Conservation (phyloP, 1,139 yeast species). For the Blastobotrys elegans region DNA sequence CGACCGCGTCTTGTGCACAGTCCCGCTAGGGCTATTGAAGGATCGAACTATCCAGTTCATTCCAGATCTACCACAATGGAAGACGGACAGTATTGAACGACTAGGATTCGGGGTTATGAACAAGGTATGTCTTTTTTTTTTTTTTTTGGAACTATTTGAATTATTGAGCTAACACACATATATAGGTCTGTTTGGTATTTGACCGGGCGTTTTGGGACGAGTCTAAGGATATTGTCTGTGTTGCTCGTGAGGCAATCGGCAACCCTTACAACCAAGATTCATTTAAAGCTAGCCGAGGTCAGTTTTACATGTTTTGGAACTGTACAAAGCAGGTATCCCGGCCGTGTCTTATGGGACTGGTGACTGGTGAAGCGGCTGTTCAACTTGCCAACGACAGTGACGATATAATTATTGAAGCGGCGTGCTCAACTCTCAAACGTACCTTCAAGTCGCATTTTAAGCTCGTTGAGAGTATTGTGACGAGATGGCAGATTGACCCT, state of each 20-base stretch:
- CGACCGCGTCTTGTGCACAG: conserved; percentile 39
- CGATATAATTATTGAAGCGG: conserved; percentile 34
- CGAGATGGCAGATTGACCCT: conserved; percentile 42
- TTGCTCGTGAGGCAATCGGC: conserved; percentile 28
- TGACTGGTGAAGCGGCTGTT: conserved; percentile 39
- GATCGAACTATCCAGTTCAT: conserved; percentile 37
- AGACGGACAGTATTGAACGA: conserved; percentile 37
- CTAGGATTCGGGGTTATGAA: conserved; percentile 41
- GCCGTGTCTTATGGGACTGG: conserved; percentile 38
- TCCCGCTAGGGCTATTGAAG: conserved; percentile 41
- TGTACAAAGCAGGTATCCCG: conserved; percentile 35
- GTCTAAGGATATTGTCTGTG: conserved; percentile 34
- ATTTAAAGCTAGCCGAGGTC: conserved; percentile 32
- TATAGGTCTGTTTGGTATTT: conserved; percentile 34
- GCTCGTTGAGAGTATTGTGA: conserved; percentile 38
- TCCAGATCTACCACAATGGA: conserved; percentile 43
- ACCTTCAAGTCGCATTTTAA: conserved; percentile 26
- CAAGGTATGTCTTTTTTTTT: conserved; percentile 31
- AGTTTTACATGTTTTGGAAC: conserved; percentile 40
- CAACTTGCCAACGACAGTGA: conserved; percentile 33
- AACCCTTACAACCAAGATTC: conserved; percentile 20
- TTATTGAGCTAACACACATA: conserved; percentile 9
- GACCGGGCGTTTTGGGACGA: conserved; percentile 41
- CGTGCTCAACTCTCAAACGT: conserved; percentile 30
- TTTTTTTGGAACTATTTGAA: neutral